Conservation (phyloP, 116 monocot genomes). For the Iris pallida region DNA sequence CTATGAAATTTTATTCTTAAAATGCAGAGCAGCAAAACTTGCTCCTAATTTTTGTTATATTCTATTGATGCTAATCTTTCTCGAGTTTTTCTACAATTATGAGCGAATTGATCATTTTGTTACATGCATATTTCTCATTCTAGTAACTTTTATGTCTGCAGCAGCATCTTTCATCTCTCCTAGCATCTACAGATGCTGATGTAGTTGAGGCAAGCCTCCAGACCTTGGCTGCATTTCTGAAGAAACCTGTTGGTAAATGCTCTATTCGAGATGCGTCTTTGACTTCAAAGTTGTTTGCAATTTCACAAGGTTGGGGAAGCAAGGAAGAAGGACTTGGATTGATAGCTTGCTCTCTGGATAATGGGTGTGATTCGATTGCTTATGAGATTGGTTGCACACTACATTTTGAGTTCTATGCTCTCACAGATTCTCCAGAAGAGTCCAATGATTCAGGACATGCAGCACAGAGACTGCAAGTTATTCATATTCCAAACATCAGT, state of each 20-base stretch:
- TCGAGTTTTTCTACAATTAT: too few species aligned
- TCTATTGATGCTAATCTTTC: slow-evolving; percentile 9
- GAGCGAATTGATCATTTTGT: too few species aligned
- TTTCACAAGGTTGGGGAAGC: slow-evolving; percentile 81
- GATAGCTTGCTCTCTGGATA: slow-evolving; percentile 48
- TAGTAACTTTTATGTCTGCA: slow-evolving; percentile 8
- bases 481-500: slow-evolving; percentile 47
- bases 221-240: slow-evolving; percentile 63
- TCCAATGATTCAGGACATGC: slow-evolving; percentile 13
- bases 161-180: slow-evolving; percentile 63
- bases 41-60: neutral
- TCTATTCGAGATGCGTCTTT: slow-evolving; percentile 42
- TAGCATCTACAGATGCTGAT: slow-evolving; percentile 68
- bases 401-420: slow-evolving; percentile 75
- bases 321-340: slow-evolving; percentile 81
- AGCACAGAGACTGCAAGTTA: slow-evolving; percentile 47
- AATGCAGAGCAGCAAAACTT: slow-evolving; percentile 37
- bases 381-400: slow-evolving; percentile 59
- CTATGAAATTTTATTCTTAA: neutral
- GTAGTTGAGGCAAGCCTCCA: slow-evolving; percentile 66
- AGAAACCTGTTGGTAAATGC: slow-evolving; percentile 63
- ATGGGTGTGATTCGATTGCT: slow-evolving; percentile 47
- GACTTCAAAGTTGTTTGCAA: slow-evolving; percentile 61
- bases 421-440: slow-evolving; percentile 20
- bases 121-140: too few species aligned